Evolutionary conservation across 163 green algal genomes (phyloP), one percentile per base, ranked within the genome.

Genomic region (Prototheca stagnorum): DNA sequence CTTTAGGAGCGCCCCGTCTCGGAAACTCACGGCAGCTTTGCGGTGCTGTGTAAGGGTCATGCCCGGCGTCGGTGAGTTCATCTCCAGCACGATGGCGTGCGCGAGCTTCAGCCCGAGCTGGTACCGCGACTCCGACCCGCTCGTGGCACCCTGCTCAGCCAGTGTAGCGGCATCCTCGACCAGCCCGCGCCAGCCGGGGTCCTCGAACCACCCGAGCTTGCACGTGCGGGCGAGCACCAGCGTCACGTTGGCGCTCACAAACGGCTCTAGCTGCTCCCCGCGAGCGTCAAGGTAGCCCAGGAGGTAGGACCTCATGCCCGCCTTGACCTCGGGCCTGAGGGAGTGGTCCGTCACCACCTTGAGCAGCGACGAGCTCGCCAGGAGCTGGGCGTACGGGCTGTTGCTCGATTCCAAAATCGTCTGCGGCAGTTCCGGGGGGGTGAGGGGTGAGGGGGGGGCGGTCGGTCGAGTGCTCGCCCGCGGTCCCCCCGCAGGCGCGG

Each of bases 121-220:
- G 61, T 93, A 95, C 60, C 94, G 82, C 24, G 57, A 39, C 4
- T 69, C 57, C 6, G 68, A 72, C 17, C 34, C 57, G 14, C 62
- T 46, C 49, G 44, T 26, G 20, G 37, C 15, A 17, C 64, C 70
- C 39, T 79, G 70, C 17, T 88, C 59, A 22, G 94, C 58, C n/a
- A 94, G 80, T 9, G 58, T 23, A 52, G 72, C 79, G 6, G 63
- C 64, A 26, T 95, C 84, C 3, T 93, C 79, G 19, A 89, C 79
- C 23, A 96, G 84, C 37, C 46, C 33, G 72, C 65, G 51, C 27
- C 64, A 74, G 11, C 53, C 53, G 20, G 88, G 75, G 35, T 79
- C 51, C 33, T 97, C 86, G 51, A 89, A 92, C 89, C 89, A 98
- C 8, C 78, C 85, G 31, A 96, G 71, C 72, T 97, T 97, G 35